These are phyloP conservation scores for Thozetella sp. DNA, from an alignment of 495 filamentous ascomycete species.

Conservation along the genomic window DNA sequence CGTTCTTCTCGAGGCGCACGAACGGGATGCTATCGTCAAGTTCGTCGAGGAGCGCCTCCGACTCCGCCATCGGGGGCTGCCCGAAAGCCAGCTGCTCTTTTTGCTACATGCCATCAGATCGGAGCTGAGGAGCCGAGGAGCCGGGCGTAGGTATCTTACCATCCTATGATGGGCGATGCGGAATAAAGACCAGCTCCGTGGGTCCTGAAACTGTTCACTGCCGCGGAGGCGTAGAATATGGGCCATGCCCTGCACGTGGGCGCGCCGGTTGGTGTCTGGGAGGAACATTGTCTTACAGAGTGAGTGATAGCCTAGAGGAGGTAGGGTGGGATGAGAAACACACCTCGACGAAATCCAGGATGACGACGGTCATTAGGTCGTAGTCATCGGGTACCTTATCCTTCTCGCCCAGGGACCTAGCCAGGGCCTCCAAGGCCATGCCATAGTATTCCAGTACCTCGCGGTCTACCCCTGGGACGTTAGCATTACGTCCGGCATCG, in stretches of 20 bases:
- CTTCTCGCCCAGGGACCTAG: constrained; percentile 14
- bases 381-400: constrained; percentile 29
- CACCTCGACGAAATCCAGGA: constrained; percentile 36
- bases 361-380: constrained; percentile 34
- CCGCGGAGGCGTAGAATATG: constrained; percentile 33
- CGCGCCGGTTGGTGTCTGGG: constrained; percentile 13
- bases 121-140: background rate
- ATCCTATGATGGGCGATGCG: constrained; percentile 31
- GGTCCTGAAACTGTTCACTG: constrained; percentile 18
- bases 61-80: constrained; percentile 18
- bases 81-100: constrained; percentile 27
- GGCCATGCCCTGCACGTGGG: constrained; percentile 35
- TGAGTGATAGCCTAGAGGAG: no score
- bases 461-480: constrained; percentile 11
- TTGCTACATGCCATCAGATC: constrained; percentile 13
- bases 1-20: constrained; percentile 26
- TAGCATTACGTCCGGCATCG: constrained; percentile 20
- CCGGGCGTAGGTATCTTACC: constrained; percentile 10
- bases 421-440: constrained; percentile 26
- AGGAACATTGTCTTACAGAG: background rate
- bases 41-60: constrained; percentile 15
- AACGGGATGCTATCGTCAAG: constrained; percentile 20
- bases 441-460: constrained; percentile 32
- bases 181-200: constrained; percentile 31
- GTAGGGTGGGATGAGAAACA: constrained; percentile 9